Conservation (phyloP, 495 filamentous ascomycete genomes). For the Cercophora newfieldiana region DNA sequence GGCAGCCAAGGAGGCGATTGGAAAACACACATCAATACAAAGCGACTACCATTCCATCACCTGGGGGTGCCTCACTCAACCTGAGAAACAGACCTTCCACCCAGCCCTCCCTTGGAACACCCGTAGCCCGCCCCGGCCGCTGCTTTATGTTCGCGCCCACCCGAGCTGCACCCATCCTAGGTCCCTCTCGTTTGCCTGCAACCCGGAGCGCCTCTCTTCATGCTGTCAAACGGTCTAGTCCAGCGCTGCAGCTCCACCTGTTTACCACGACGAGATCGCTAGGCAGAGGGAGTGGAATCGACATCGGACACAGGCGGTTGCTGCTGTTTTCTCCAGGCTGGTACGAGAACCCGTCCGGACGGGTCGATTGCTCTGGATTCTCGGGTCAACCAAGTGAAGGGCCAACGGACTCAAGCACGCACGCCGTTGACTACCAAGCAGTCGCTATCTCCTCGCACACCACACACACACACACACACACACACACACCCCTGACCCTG, state of each 20-base stretch:
- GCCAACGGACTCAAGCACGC: background rate
- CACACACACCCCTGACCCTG: background rate
- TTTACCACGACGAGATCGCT: background rate
- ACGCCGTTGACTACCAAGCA: background rate
- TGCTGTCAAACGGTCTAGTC: constrained; percentile 11
- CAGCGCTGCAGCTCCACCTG: constrained; percentile 6
- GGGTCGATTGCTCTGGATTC: background rate
- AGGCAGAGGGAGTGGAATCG: background rate
- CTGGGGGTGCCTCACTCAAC: background rate
- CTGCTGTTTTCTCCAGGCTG: background rate
- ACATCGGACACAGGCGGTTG: background rate
- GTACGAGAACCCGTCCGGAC: background rate
- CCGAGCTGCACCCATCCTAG: background rate
- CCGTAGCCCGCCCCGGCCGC: background rate
- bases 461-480: too few relatives aligned
- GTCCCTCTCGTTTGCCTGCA: constrained; percentile 13
- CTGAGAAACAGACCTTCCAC: background rate
- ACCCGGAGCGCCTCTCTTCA: constrained; percentile 4
- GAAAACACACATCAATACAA: background rate
- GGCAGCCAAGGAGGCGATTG: background rate
- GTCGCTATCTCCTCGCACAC: background rate
- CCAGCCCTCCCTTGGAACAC: background rate
- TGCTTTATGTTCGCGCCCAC: background rate
- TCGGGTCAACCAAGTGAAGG: background rate
- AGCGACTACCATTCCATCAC: background rate